Conservation (phyloP, 2,329 filamentous ascomycete species). For the Paradendryphiella salina region DNA sequence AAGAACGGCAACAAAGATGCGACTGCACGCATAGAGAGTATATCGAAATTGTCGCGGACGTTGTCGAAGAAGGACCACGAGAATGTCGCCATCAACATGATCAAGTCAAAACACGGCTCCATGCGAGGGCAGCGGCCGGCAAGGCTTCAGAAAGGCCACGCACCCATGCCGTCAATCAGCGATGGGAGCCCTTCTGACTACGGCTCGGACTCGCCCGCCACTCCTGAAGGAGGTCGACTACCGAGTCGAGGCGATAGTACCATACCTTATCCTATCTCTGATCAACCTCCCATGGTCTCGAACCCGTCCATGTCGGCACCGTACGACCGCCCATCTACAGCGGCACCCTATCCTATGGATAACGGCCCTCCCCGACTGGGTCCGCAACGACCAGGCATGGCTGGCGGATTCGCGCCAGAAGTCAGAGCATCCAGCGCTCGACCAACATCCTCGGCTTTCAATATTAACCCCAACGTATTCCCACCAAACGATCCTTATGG, state of each 20-base stretch:
- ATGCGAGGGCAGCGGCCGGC: slow-evolving; percentile 54
- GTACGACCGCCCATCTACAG: slow-evolving; percentile 55
- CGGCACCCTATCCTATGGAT: slow-evolving; percentile 72
- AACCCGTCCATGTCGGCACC: slow-evolving; percentile 30
- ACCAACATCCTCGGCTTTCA: slow-evolving; percentile 54
- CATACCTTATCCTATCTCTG: slow-evolving; percentile 51
- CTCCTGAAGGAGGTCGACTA: slow-evolving; percentile 26
- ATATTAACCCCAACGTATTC: slow-evolving; percentile 53
- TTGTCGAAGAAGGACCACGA: slow-evolving; percentile 92
- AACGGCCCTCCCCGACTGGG: slow-evolving; percentile 59
- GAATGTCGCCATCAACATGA: slow-evolving; percentile 82
- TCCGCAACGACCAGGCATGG: slow-evolving; percentile 34
- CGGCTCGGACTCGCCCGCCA: slow-evolving; percentile 31
- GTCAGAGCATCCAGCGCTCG: slow-evolving; percentile 57
- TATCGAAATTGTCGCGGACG: slow-evolving; percentile 73
- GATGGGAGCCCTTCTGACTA: slow-evolving; percentile 46
- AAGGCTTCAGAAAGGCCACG: slow-evolving; percentile 47
- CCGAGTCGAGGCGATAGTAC: slow-evolving; percentile 42
- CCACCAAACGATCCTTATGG: slow-evolving; percentile 36
- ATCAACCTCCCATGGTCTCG: slow-evolving; percentile 45
- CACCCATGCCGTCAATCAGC: slow-evolving; percentile 46
- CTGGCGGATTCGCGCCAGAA: slow-evolving; percentile 51
- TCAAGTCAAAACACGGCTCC: slow-evolving; percentile 64
- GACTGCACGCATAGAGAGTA: slow-evolving; percentile 75
- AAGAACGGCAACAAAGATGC: slow-evolving; percentile 93